Evolutionary conservation across 2,329 filamentous ascomycete genomes (phyloP), one percentile per base, ranked within the genome.

Genomic region (Graphilbum ipis-grandicollis): DNA sequence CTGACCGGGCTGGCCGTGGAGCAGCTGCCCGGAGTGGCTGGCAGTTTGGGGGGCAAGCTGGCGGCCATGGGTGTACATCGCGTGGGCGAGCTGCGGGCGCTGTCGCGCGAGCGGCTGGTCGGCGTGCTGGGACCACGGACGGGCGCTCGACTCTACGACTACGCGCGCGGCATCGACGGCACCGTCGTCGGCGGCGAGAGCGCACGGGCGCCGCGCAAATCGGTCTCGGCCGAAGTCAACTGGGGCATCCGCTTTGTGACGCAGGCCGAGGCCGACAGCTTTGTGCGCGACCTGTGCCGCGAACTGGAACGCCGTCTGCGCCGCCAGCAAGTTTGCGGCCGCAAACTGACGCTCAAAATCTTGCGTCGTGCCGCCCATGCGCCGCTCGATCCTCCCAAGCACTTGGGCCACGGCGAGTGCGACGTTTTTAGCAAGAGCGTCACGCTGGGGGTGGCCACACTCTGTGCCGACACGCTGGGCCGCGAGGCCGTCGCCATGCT

Each of bases 201-300:
- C 21, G 49, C n/a, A n/a, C n/a, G n/a, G n/a, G 72, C 79, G 0
- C 64, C 83, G 14, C 75, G 90, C 37, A 98, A 96, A 52, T 96
- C 88, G 0, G 84, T 98, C 0, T 96, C 90, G 2, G 88, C 88
- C 1, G 90, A 98, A 53, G 84, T 98, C 43, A 98, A 90, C 48
- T 98, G 90, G 90, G 90, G 92, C 3, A 93, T 98, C 39, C 76
- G 90, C 6, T 98, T 98, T 52, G 74, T 90, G 46, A 92, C 70
- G 41, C 84, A 94, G 50, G 68, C 72, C n/a, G 88, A 98, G 55
- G 86, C 85, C 0, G 88, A 96, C 41, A 83, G 92, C 44, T 98
- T 98, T 52, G 68, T 96, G 22, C 63, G 73, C 42, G 90, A 82
- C 45, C 61, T 98, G 0, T 90, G 82, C 50, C 77, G 77, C 39